Evolutionary conservation across 2,329 filamentous ascomycete species (phyloP).

Genomic region (Stemphylium lycopersici): DNA sequence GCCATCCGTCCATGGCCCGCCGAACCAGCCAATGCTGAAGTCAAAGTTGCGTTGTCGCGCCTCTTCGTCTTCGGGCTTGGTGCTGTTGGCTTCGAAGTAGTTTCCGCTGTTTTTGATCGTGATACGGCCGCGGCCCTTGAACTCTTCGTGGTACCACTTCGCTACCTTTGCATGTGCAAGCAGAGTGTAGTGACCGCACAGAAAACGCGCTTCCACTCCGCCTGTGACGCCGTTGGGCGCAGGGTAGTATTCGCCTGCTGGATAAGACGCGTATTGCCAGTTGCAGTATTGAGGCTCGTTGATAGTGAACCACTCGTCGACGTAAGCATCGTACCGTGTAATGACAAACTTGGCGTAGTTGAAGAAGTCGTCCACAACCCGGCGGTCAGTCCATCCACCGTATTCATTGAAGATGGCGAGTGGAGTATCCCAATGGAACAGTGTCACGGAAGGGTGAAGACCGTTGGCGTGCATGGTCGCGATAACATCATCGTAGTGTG

Average conservation of each 20-base stretch:
- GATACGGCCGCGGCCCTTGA: conserved; percentile 50
- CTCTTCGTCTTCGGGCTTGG: conserved; percentile 43
- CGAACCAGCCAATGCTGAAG: conserved; percentile 55
- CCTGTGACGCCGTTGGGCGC: conserved; percentile 52
- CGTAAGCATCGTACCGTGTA: conserved; percentile 48
- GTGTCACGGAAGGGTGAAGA: conserved; percentile 45
- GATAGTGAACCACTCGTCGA: conserved; percentile 51
- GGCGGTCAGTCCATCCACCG: conserved; percentile 48
- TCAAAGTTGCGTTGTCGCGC: conserved; percentile 50
- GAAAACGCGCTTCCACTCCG: conserved; percentile 50
- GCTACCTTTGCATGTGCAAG: conserved; percentile 53
- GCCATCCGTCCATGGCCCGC: conserved; percentile 55
- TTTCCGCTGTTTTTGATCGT: conserved; percentile 54
- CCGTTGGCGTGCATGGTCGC: conserved; percentile 43
- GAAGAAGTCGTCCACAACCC: conserved; percentile 52
- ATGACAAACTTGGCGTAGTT: conserved; percentile 54
- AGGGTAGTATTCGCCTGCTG: conserved; percentile 54
- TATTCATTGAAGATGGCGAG: conserved; percentile 52
- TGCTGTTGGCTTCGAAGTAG: conserved; percentile 50
- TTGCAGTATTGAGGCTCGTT: conserved; percentile 56
- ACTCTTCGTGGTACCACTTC: conserved; percentile 56
- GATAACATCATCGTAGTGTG: conserved; percentile 51
- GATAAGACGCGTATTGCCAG: conserved; percentile 56
- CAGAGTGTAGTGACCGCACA: conserved; percentile 54
- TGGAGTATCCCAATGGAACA: conserved; percentile 54